Evolutionary conservation across 2,329 filamentous ascomycete species (phyloP).

Genomic region (Diaporthe citrichinensis): DNA sequence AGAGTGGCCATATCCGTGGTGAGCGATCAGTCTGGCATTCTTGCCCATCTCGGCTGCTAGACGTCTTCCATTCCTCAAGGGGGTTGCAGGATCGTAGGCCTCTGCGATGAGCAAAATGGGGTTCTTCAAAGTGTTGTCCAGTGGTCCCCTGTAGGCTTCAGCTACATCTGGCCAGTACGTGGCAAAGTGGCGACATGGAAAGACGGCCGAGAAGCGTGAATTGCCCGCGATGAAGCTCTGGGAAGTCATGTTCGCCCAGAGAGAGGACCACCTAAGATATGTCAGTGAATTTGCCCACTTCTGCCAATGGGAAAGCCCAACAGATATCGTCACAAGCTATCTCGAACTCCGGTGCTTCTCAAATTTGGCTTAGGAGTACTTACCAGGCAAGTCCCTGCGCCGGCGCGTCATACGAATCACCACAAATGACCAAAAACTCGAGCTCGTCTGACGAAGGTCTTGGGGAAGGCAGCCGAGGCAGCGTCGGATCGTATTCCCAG

Average conservation of each 20-base stretch:
- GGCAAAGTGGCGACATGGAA: conserved; percentile 62
- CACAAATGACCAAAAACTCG: conserved; percentile 58
- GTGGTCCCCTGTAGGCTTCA: conserved; percentile 62
- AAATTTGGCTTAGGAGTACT: not conserved
- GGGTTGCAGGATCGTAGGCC: conserved; percentile 65
- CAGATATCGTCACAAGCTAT: not conserved
- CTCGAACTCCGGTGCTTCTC: not conserved
- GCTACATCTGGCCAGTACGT: conserved; percentile 61
- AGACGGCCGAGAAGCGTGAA: conserved; percentile 58
- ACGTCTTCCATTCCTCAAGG: conserved; percentile 61
- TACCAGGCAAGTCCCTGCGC: conserved; percentile 52
- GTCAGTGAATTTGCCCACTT: not conserved
- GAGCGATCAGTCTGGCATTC: conserved; percentile 63
- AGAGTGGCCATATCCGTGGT: conserved; percentile 65
- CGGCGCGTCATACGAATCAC: conserved; percentile 61
- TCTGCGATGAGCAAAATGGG: conserved; percentile 64
- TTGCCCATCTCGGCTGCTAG: conserved; percentile 60
- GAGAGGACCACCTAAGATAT: conserved; percentile 56
- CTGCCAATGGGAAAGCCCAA: not conserved
- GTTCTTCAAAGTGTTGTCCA: conserved; percentile 59
- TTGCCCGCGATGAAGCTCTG: conserved; percentile 63
- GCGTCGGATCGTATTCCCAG: conserved; percentile 60
- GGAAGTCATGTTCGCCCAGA: conserved; percentile 63
- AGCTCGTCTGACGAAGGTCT: conserved; percentile 57
- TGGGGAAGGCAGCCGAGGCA: conserved; percentile 48